Percentiles rank a stretch among this genome's conserved stretches.
Conservation (phyloP, 2,329 filamentous ascomycete genomes). For the Phialophora verrucosa region DNA sequence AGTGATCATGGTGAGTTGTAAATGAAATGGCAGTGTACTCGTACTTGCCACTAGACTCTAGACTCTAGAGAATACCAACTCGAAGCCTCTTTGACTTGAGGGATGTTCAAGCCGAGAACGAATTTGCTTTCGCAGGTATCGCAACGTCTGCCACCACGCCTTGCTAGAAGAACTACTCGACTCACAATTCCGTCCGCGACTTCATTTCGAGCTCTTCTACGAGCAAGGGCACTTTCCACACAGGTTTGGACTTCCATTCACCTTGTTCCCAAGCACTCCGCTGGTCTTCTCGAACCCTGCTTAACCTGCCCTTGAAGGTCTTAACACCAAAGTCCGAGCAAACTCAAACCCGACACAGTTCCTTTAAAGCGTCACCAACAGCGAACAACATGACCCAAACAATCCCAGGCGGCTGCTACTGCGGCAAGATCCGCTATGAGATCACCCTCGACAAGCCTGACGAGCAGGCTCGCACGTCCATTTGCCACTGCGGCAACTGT, state of each 20-base stretch:
- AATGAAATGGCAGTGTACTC: background rate
- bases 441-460: conserved; percentile 53
- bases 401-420: conserved; percentile 51
- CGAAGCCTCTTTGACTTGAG: background rate
- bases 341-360: background rate
- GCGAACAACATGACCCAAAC: conserved; percentile 18
- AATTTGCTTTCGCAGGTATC: background rate
- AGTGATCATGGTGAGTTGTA: background rate
- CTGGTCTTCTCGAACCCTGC: background rate
- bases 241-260: background rate
- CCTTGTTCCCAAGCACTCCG: background rate
- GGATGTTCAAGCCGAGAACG: background rate
- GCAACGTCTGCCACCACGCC: conserved; percentile 10
- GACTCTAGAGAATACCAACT: background rate
- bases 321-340: background rate
- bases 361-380: background rate
- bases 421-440: conserved; percentile 55
- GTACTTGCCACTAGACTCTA: background rate
- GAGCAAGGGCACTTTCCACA: conserved; percentile 5
- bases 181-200: background rate
- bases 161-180: background rate
- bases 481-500: conserved; percentile 56
- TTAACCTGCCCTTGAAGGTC: background rate
- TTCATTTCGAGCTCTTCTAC: conserved; percentile 12
- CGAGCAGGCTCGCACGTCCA: conserved; percentile 57